phyloP scores from a whole-genome alignment of 805 yeast genomes.

The Hanseniaspora pseudoguilliermondii region DNA sequence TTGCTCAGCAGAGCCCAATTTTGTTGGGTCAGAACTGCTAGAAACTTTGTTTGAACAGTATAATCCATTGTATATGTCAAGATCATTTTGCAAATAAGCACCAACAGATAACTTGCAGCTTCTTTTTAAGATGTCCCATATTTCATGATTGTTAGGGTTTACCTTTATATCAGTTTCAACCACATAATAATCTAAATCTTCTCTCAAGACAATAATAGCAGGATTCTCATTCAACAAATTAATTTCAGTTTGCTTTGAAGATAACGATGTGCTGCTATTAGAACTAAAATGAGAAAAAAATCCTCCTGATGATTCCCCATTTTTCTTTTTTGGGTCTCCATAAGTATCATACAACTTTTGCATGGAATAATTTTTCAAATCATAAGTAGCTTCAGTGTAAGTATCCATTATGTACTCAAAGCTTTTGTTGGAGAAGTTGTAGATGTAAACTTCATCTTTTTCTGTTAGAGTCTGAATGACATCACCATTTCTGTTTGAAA shows the following conservation, averaged over 20 bases:
- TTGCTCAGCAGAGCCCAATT: constrained; percentile 79
- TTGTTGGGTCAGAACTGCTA: constrained; percentile 21
- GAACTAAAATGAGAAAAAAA: constrained; percentile 19
- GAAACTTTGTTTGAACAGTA: constrained; percentile 27
- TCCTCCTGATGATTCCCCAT: constrained; percentile 15
- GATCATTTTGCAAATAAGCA: constrained; percentile 42
- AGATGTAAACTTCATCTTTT: constrained; percentile 61
- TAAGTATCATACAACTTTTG: constrained; percentile 29
- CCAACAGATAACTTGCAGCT: constrained; percentile 65
- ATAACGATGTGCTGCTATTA: constrained; percentile 19
- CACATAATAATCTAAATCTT: constrained; percentile 87
- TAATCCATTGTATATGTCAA: constrained; percentile 65
- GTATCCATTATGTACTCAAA: constrained; percentile 68
- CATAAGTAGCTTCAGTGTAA: constrained; percentile 58
- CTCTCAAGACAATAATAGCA: constrained; percentile 79
- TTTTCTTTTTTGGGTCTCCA: constrained; percentile 13
- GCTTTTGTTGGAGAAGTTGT: constrained; percentile 72
- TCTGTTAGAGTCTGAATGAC: constrained; percentile 70
- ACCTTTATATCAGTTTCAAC: constrained; percentile 60
- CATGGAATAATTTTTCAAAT: constrained; percentile 33
- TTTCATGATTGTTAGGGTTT: constrained; percentile 31
- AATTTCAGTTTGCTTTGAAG: constrained; percentile 11
- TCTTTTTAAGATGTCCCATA: constrained; percentile 39
- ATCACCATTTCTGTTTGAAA: constrained; percentile 62
- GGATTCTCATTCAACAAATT: constrained; percentile 60